These are phyloP conservation scores for Clarireedia paspali DNA, from an alignment of 2,329 filamentous ascomycete species.

Conservation along the genomic window DNA sequence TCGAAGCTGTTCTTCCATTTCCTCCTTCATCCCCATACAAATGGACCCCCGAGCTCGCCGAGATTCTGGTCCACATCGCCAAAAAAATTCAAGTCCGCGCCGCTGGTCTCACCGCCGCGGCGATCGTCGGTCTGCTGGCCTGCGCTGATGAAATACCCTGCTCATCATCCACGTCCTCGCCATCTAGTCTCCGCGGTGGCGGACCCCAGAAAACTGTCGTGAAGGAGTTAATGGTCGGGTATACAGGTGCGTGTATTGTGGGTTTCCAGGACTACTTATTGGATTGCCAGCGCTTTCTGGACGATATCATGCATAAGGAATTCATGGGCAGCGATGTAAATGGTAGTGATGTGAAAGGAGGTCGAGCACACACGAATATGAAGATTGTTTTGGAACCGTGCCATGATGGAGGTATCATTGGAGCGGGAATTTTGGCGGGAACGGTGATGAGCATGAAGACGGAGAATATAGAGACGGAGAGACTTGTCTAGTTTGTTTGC, in stretches of 20 bases:
- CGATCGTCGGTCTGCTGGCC: slow-evolving; percentile 60
- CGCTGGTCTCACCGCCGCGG: slow-evolving; percentile 66
- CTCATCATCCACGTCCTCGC: slow-evolving; percentile 6
- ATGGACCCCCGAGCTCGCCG: slow-evolving; percentile 56
- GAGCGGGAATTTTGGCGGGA: slow-evolving; percentile 51
- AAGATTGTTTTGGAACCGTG: slow-evolving; percentile 46
- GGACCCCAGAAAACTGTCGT: slow-evolving; percentile 21
- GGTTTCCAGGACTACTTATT: slow-evolving; percentile 67
- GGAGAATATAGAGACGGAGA: neutral
- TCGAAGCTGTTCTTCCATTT: neutral
- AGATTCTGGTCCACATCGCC: slow-evolving; percentile 57
- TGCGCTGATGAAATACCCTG: slow-evolving; percentile 56
- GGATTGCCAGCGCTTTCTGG: slow-evolving; percentile 63
- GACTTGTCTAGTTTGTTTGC: too few species aligned
- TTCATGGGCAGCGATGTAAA: slow-evolving; percentile 26
- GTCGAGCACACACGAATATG: slow-evolving; percentile 12
- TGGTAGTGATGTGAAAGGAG: neutral
- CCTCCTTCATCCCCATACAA: slow-evolving; percentile 1
- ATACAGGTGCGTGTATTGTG: slow-evolving; percentile 74
- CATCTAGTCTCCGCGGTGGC: neutral
- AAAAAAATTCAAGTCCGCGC: slow-evolving; percentile 65
- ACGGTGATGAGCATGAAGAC: slow-evolving; percentile 13
- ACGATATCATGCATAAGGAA: slow-evolving; percentile 40
- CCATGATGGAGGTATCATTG: slow-evolving; percentile 54
- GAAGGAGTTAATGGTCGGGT: slow-evolving; percentile 66